Percentiles rank a stretch among this genome's conserved stretches.
Conservation (phyloP, 768 basidiomycete species). For the Suillus placidus region DNA sequence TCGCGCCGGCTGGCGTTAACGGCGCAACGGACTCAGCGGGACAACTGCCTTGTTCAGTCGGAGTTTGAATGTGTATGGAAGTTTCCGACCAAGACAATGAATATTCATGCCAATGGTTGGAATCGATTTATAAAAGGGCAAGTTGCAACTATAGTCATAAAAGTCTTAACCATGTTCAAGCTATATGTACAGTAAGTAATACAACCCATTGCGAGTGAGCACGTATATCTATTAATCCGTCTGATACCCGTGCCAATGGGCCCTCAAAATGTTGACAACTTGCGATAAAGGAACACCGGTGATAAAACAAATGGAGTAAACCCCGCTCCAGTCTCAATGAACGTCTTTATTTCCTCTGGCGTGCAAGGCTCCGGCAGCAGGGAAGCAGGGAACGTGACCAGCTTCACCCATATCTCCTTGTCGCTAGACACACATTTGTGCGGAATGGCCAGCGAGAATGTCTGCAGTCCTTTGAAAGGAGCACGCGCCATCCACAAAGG, state of each 20-base stretch:
- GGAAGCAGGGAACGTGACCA: neutral
- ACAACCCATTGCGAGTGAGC: no score
- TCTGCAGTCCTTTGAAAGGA: constrained; percentile 31
- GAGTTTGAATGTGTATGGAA: constrained; percentile 18
- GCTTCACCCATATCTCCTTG: neutral
- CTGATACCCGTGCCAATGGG: no score
- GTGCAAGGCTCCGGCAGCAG: neutral
- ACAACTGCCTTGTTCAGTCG: constrained; percentile 31
- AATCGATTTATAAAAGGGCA: no score
- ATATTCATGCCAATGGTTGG: no score
- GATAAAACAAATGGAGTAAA: neutral
- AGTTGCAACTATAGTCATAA: no score
- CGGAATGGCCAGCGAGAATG: neutral
- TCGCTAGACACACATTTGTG: neutral
- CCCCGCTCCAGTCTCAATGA: neutral
- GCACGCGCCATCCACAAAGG: constrained; percentile 26
- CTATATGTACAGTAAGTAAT: no score
- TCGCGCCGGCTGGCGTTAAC: constrained; percentile 23
- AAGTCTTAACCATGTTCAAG: no score
- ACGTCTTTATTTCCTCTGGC: neutral
- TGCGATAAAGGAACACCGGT: neutral
- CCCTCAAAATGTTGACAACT: neutral
- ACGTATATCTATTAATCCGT: no score
- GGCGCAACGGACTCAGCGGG: constrained; percentile 21
- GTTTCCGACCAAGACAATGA: neutral